A percentile compares a stretch with the other conserved stretches of the same genome.
Conservation (phyloP, 768 basidiomycete genomes). For the Lentinula sp. region DNA sequence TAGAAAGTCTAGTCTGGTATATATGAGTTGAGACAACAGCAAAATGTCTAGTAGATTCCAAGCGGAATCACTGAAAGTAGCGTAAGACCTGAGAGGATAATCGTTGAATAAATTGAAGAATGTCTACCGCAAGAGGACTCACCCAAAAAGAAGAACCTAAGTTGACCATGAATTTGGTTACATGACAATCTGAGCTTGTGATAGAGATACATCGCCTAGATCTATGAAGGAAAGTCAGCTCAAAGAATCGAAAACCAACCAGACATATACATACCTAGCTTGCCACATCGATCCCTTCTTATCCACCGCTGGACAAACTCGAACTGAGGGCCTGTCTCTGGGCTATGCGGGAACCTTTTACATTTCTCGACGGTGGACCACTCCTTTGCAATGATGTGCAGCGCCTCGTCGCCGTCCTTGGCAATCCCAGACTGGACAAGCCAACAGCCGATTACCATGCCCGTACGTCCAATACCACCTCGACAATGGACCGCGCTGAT, state of each 20-base stretch:
- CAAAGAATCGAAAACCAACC: too few relatives aligned
- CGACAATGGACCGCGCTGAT: slow-evolving; percentile 74
- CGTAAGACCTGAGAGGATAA: not conserved
- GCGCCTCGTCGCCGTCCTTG: slow-evolving; percentile 56
- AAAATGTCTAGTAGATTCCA: not conserved
- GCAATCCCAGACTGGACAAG: slow-evolving; percentile 63
- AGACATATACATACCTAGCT: not conserved
- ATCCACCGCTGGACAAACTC: slow-evolving; percentile 46
- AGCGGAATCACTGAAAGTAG: not conserved
- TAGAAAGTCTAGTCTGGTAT: not conserved
- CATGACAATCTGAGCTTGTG: not conserved
- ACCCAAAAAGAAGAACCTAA: not conserved
- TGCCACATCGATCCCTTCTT: not conserved
- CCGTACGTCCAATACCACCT: slow-evolving; percentile 69
- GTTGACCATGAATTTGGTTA: not conserved
- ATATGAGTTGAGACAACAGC: not conserved
- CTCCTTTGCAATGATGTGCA: slow-evolving; percentile 56
- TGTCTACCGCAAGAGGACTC: not conserved
- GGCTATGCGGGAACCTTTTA: slow-evolving; percentile 67
- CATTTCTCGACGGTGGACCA: slow-evolving; percentile 79
- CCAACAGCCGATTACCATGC: slow-evolving; percentile 68
- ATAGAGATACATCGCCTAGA: not conserved
- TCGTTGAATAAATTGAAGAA: not conserved
- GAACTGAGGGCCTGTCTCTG: slow-evolving; percentile 75
- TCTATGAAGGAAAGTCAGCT: not conserved